These are phyloP conservation scores for Carallia pectinifolia DNA, from an alignment of 345 rosid genomes.

Conservation along the genomic window DNA sequence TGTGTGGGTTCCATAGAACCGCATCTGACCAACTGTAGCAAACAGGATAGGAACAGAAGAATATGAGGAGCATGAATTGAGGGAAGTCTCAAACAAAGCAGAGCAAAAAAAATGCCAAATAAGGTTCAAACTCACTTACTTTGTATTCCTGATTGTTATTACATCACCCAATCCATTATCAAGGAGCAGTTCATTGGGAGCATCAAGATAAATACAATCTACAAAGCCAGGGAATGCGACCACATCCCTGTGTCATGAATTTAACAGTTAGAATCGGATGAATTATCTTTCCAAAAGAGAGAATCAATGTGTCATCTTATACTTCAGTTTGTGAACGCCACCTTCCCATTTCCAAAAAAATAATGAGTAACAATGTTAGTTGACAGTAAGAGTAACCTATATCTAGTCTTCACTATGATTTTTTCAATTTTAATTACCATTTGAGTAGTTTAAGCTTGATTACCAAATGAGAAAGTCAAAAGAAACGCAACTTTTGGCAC, in stretches of 20 bases:
- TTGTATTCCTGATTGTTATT: conserved; percentile 60
- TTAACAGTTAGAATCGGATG: conserved; percentile 26
- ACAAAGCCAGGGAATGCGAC: conserved; percentile 88
- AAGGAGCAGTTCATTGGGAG: conserved; percentile 56
- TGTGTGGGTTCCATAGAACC: conserved; percentile 90
- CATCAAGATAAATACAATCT: conserved; percentile 78
- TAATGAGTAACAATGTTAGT: not conserved
- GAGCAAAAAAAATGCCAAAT: conserved; percentile 17
- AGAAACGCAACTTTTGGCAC: not conserved
- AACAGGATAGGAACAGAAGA: conserved; percentile 5
- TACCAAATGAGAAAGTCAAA: not conserved
- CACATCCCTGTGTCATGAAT: conserved; percentile 53
- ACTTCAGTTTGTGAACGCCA: not conserved
- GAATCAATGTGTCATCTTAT: not conserved
- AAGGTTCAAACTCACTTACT: conserved; percentile 39
- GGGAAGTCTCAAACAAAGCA: conserved; percentile 3
- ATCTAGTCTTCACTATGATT: not conserved
- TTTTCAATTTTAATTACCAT: not conserved
- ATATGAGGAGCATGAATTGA: not conserved
- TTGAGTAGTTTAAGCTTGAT: not conserved
- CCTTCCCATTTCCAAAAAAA: not conserved
- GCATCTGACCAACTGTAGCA: conserved; percentile 85
- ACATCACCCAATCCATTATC: conserved; percentile 85
- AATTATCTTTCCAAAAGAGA: conserved; percentile 10
- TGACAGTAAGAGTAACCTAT: not conserved